Evolutionary conservation across 805 yeast species (phyloP).

Genomic region (Pichia eremophila): DNA sequence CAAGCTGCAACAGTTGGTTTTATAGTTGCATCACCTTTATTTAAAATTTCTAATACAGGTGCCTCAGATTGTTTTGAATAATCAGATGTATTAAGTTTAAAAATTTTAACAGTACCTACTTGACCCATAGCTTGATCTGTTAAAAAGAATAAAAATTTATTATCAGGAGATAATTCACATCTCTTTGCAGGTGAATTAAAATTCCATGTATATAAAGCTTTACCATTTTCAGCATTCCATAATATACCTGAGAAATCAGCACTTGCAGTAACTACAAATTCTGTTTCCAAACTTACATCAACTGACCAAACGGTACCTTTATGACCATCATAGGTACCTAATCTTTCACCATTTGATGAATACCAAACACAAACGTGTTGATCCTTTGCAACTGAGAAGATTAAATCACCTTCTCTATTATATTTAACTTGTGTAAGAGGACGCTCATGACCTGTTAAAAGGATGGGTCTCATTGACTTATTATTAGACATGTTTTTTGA

Average conservation of each 20-base stretch:
- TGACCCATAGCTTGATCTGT: conserved; percentile 91
- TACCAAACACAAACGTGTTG: conserved; percentile 86
- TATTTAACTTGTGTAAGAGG: conserved; percentile 93
- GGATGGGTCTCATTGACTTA: conserved; percentile 49
- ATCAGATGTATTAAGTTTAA: conserved; percentile 40
- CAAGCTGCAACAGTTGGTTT: conserved; percentile 81
- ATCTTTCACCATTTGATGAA: conserved; percentile 89
- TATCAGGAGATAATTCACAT: conserved; percentile 76
- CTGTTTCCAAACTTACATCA: conserved; percentile 68
- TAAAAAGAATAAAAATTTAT: conserved; percentile 58
- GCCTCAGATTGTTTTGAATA: conserved; percentile 32
- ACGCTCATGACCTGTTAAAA: conserved; percentile 94
- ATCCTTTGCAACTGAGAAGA: conserved; percentile 90
- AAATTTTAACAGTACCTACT: conserved; percentile 66
- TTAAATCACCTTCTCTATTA: conserved; percentile 90
- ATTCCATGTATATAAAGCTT: conserved; percentile 61
- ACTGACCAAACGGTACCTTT: conserved; percentile 93
- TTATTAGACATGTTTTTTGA: neutral
- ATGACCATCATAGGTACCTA: conserved; percentile 87
- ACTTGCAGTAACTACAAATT: conserved; percentile 73
- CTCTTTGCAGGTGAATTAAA: conserved; percentile 82
- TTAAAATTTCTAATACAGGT: conserved; percentile 49
- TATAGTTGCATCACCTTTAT: conserved; percentile 36
- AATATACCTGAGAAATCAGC: conserved; percentile 81
- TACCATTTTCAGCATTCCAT: conserved; percentile 79